These are phyloP conservation scores for Dioscorea cayenensis DNA, from an alignment of 116 monocot species.

Conservation along the genomic window DNA sequence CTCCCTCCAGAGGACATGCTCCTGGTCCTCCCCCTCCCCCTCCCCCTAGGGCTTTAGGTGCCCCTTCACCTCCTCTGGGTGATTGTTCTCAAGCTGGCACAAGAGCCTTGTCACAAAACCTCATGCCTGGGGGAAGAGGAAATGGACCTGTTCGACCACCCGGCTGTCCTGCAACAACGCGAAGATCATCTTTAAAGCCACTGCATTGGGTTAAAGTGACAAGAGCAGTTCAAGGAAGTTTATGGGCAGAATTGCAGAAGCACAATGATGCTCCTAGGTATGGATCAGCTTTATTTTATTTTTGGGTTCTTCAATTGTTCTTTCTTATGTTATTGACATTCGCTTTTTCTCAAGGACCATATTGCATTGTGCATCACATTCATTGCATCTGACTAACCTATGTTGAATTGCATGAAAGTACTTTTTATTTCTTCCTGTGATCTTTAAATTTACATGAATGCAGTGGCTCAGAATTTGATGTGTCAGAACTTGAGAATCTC, in stretches of 20 bases:
- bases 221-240: constrained; percentile 90
- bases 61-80: not conserved
- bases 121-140: not conserved
- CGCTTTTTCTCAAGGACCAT: not conserved
- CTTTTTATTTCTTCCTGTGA: not conserved
- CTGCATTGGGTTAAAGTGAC: constrained; percentile 98
- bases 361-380: not conserved
- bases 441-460: constrained; percentile 12
- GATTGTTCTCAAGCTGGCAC: constrained; percentile 3
- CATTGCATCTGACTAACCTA: not conserved
- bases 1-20: not conserved
- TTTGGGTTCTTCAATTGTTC: not conserved
- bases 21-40: not conserved
- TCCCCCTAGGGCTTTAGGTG: not conserved
- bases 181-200: constrained; percentile 77
- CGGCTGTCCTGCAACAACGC: not conserved
- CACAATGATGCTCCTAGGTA: constrained; percentile 78
- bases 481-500: constrained; percentile 83
- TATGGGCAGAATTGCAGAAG: constrained; percentile 94
- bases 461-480: constrained; percentile 94
- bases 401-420: not conserved
- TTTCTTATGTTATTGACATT: not conserved
- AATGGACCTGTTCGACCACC: not conserved
- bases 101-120: not conserved
- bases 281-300: not conserved